Evolutionary conservation across 1,284 basidiomycete species (phyloP).

Genomic region (Moesziomyces parantarcticus): DNA sequence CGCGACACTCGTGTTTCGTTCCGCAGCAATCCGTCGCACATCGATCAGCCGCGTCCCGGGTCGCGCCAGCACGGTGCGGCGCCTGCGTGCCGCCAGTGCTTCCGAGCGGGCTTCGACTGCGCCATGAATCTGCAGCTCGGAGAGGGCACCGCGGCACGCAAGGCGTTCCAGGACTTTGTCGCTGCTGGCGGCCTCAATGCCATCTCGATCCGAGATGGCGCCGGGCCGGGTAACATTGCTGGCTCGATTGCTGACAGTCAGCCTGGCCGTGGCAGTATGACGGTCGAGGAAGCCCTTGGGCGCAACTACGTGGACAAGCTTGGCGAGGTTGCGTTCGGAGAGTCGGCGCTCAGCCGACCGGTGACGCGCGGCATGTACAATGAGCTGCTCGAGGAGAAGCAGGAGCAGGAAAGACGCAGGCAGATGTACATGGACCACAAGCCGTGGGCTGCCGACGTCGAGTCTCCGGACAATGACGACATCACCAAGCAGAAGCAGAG

Average conservation of each 20-base stretch:
- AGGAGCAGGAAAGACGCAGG: slow-evolving; percentile 35
- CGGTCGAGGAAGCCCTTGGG: slow-evolving; percentile 44
- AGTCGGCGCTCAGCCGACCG: slow-evolving; percentile 53
- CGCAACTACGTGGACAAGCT: slow-evolving; percentile 56
- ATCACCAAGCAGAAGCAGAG: slow-evolving; percentile 6
- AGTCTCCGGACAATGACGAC: slow-evolving; percentile 9
- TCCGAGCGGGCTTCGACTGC: slow-evolving; percentile 54
- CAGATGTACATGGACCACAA: slow-evolving; percentile 23
- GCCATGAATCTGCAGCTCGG: slow-evolving; percentile 56
- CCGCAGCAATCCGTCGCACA: slow-evolving; percentile 36
- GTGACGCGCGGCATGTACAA: slow-evolving; percentile 54
- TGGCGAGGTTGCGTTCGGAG: slow-evolving; percentile 55
- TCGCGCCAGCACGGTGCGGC: slow-evolving; percentile 29
- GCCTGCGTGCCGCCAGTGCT: slow-evolving; percentile 48
- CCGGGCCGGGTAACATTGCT: neutral
- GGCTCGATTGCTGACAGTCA: slow-evolving; percentile 15
- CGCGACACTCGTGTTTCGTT: slow-evolving; percentile 51
- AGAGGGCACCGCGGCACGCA: slow-evolving; percentile 43
- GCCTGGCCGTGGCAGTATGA: slow-evolving; percentile 21
- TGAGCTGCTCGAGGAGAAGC: slow-evolving; percentile 52
- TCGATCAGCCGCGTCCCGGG: slow-evolving; percentile 22
- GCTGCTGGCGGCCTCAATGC: slow-evolving; percentile 50
- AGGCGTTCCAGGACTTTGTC: slow-evolving; percentile 57
- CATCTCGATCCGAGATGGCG: slow-evolving; percentile 37
- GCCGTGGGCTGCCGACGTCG: slow-evolving; percentile 25